Evolutionary conservation across 441 rosid genomes (phyloP), one percentile per base, ranked within the genome.

Genomic region (Rhodomyrtus psidioides): DNA sequence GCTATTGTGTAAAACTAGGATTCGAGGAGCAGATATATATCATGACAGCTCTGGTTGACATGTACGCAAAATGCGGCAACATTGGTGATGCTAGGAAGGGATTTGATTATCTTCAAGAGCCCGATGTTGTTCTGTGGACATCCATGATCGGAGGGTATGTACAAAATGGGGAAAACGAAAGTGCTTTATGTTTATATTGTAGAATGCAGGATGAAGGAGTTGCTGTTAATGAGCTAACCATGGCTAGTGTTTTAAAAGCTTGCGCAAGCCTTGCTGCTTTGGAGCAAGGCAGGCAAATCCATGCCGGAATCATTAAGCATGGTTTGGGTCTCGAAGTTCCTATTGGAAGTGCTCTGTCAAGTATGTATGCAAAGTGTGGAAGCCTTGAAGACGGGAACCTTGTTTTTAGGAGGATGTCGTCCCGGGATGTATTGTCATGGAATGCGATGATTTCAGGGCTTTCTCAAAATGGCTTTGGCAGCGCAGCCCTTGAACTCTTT

Each of bases 391-490:
- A 95, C 83, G 98, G 95, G 70, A 90, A 84, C 92, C 85, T 90
- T 59, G 95, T 92, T 27, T 94, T 96, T 91, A 89, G 87, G 88
- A 94, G 95, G 87, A 96, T 95, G 94, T 87, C 91, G 2, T 58
- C 87, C 57, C 91, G 91, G 88, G 98, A 96, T 83, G 84, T 90
- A 34, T 86, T 95, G 53, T 92, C 97, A 59, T 96, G 99, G 98
- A 96, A 96, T 76, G 94, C 99, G 2, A 96, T 96, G 97, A 93
- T 96, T 86, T 95, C 98, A 10, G 98, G 98, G 65, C 90, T 94
- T 85, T 89, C 99, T 55, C 98, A 94, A 57, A 96, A 95, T n/a
- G 98, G 98, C 54, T 88, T 81, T 74, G 99, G 99, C 75, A 85
- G 65, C 13, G 91, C 93, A 88, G 95, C 98, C 62, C 91, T 96